Conservation (phyloP, 75 land plant species). For the Pinus albicaulis region DNA sequence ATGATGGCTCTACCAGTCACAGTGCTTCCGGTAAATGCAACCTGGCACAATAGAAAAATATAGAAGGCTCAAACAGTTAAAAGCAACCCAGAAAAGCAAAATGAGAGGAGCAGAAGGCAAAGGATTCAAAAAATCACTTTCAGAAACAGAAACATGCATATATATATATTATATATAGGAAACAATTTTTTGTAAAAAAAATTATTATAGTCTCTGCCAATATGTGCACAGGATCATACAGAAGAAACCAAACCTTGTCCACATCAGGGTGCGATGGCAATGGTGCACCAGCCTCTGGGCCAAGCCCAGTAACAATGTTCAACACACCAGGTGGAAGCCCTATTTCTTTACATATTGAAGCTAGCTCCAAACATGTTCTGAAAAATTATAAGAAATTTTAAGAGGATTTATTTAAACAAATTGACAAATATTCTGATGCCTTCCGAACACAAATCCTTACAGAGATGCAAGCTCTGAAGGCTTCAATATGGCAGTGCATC, state of each 20-base stretch:
- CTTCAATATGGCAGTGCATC: slow-evolving; percentile 93
- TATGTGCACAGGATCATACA: background rate
- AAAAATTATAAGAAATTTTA: slow-evolving; percentile 2
- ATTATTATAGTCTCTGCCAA: background rate
- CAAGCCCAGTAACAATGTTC: slow-evolving; percentile 91
- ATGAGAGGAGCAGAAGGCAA: background rate
- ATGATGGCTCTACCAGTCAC: slow-evolving; percentile 86
- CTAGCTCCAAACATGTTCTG: slow-evolving; percentile 98
- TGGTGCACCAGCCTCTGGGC: slow-evolving; percentile 95
- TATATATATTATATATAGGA: background rate
- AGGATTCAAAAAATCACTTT: background rate
- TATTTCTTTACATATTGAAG: slow-evolving; percentile 73
- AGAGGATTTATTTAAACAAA: background rate
- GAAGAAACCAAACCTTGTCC: slow-evolving; percentile 66
- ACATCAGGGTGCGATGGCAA: slow-evolving; percentile 86
- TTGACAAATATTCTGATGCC: background rate
- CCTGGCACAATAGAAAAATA: slow-evolving; percentile 32
- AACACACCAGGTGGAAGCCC: slow-evolving; percentile 96
- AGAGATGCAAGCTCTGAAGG: slow-evolving; percentile 97
- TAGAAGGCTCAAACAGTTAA: background rate
- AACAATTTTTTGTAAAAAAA: background rate
- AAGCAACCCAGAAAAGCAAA: background rate
- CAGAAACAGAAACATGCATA: background rate
- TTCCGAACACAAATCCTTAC: slow-evolving; percentile 36
- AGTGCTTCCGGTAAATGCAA: slow-evolving; percentile 98